A percentile compares a stretch with the other conserved stretches of the same genome.
Conservation (phyloP, 1,284 basidiomycete genomes). For the Moesziomyces sp. region DNA sequence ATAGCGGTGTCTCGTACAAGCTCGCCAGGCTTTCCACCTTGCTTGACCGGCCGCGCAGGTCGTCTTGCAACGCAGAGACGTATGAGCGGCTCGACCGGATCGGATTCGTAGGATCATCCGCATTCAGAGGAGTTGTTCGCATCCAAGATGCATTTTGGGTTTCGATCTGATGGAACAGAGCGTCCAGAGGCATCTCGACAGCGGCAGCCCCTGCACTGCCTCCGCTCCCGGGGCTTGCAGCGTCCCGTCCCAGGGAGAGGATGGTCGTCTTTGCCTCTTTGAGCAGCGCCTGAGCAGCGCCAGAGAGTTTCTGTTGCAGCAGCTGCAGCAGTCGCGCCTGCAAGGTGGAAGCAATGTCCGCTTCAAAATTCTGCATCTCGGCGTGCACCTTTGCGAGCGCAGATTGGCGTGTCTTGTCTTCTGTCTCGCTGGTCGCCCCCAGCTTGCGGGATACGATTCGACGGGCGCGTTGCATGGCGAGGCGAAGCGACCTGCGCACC, state of each 20-base stretch:
- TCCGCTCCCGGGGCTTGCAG: neutral
- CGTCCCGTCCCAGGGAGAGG: neutral
- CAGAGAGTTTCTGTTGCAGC: conserved; percentile 18
- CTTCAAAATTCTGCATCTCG: conserved; percentile 22
- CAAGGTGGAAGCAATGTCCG: conserved; percentile 20
- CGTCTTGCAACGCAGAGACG: conserved; percentile 17
- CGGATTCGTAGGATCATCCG: neutral
- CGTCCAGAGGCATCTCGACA: conserved; percentile 23
- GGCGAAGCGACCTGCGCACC: conserved; percentile 21
- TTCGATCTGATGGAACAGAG: conserved; percentile 20
- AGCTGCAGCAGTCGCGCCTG: conserved; percentile 27
- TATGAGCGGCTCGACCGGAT: conserved; percentile 10
- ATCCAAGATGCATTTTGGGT: neutral
- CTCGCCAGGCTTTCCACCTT: conserved; percentile 25
- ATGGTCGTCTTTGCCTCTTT: conserved; percentile 6
- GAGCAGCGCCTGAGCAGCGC: conserved; percentile 23
- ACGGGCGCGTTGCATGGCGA: conserved; percentile 16
- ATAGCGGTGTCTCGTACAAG: conserved; percentile 25
- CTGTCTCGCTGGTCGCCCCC: neutral
- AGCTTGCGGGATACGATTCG: conserved; percentile 30
- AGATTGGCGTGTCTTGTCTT: conserved; percentile 5
- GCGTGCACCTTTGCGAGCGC: conserved; percentile 8
- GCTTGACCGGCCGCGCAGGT: conserved; percentile 26
- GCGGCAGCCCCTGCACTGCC: neutral
- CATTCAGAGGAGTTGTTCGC: neutral